Evolutionary conservation across 108 stramenopile genomes (phyloP), one percentile per base, ranked within the genome.

Genomic region (Parietichytrium sp.): DNA sequence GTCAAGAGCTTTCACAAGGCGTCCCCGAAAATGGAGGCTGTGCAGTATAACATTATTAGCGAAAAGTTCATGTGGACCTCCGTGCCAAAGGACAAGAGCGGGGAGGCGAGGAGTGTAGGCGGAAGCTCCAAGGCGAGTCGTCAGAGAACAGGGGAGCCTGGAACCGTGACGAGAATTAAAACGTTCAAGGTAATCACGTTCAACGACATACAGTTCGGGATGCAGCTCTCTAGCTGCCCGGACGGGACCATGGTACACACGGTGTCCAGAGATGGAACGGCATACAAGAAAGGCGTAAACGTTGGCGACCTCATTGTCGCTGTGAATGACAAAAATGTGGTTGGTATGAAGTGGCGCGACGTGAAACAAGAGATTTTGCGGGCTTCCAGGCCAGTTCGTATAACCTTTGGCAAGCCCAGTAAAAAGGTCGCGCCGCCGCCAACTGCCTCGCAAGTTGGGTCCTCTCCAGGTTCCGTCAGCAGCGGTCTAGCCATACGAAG

Each of bases 11-110:
- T 72, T 27, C 61, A 72, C 3, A 16, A 20, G 1, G 33, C 61
- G 6, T 72, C 61, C 10, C 61, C 6, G 16, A 16, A 72, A 16
- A 13, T 72, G 2, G 38, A 42, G n/a, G 42, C 23, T 0, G 10
- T 72, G 16, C 61, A 72, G 20, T 72, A 72, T 42, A 72, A 72
- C 42, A 72, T 72, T 25, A 72, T 23, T 27, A 33, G 45, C 61
- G 61, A 36, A 72, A 45, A 33, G 8, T 72, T 72, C 61, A 72
- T 42, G 6, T 72, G 61, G 61, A 18, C 33, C 42, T 13, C 45
- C 33, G 36, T 42, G 8, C 38, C 33, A 6, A 16, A 45, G 23
- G 29, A 72, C 33, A 42, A 53, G 12, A 29, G 20, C 1, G 6
- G 27, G 20, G 25, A n/a, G 25, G 52, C 27, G 27, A 29, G 52